phyloP scores from a whole-genome alignment of 2,329 filamentous ascomycete species.

The Penicillium sp. region DNA sequence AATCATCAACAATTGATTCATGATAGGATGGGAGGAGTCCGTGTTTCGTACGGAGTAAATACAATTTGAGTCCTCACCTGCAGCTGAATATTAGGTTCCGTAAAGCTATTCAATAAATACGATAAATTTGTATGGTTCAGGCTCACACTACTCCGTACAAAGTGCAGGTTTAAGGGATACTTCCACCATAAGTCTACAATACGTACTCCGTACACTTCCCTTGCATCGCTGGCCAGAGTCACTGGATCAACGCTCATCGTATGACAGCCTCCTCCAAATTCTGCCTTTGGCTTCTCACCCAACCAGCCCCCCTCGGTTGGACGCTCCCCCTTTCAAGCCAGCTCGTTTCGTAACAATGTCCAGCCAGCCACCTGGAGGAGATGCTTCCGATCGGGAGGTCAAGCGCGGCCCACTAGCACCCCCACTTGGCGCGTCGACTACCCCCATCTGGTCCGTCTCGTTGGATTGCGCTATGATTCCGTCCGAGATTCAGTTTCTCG shows the following conservation, averaged over 20 bases:
- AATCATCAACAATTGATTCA: background rate
- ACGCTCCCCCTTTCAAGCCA: background rate
- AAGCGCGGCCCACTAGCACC: slow-evolving; percentile 10
- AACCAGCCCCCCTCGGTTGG: background rate
- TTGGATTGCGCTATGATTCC: slow-evolving; percentile 25
- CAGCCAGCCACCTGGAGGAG: slow-evolving; percentile 19
- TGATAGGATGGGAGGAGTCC: background rate
- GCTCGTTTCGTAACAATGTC: slow-evolving; percentile 21
- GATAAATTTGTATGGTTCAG: background rate
- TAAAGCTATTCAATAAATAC: background rate
- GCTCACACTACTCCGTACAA: background rate
- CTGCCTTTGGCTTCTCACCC: background rate
- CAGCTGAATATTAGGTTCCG: slow-evolving; percentile 3
- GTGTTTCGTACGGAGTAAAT: background rate
- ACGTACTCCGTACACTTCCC: background rate
- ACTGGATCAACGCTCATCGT: background rate
- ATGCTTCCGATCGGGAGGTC: slow-evolving; percentile 9
- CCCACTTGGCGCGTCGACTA: slow-evolving; percentile 20
- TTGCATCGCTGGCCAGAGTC: slow-evolving; percentile 12
- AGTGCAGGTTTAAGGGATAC: background rate
- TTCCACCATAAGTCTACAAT: background rate
- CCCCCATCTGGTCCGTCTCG: slow-evolving; percentile 14
- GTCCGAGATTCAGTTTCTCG: slow-evolving; percentile 21
- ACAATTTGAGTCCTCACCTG: background rate
- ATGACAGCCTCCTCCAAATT: slow-evolving; percentile 5